Conservation (phyloP, 495 filamentous ascomycete genomes). For the Annulohypoxylon maeteangense region DNA sequence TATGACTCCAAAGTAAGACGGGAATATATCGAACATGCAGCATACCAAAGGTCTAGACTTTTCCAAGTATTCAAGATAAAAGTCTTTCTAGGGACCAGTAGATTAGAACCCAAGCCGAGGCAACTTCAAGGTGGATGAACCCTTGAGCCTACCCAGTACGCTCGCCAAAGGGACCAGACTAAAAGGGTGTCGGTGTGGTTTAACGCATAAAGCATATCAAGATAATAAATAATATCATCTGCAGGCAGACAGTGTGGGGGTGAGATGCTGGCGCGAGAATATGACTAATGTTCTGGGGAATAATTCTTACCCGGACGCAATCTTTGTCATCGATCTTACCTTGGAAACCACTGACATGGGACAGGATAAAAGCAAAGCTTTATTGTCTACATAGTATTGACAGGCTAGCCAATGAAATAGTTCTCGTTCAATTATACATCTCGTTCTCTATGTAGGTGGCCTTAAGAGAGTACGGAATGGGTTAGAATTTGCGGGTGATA, state of each 20-base stretch:
- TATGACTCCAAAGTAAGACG: background rate
- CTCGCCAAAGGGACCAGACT: background rate
- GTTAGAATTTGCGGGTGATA: background rate
- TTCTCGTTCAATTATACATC: no score
- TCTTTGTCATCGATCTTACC: background rate
- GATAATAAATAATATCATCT: background rate
- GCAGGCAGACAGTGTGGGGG: background rate
- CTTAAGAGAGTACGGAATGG: background rate
- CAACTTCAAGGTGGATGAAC: background rate
- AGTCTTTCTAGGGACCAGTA: background rate
- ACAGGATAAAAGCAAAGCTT: background rate
- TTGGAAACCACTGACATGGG: background rate
- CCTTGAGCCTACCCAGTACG: background rate
- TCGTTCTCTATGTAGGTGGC: no score
- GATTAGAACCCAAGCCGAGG: background rate
- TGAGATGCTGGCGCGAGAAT: background rate
- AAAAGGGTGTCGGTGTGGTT: conserved; percentile 3
- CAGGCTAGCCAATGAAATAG: background rate
- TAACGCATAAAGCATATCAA: background rate
- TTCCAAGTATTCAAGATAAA: background rate
- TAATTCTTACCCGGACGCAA: background rate
- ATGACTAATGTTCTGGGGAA: background rate
- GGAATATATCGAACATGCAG: background rate
- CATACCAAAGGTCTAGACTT: background rate
- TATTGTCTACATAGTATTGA: background rate